phyloP scores from a whole-genome alignment of 2,329 filamentous ascomycete species.

The Calonectria pseudoturangicola region DNA sequence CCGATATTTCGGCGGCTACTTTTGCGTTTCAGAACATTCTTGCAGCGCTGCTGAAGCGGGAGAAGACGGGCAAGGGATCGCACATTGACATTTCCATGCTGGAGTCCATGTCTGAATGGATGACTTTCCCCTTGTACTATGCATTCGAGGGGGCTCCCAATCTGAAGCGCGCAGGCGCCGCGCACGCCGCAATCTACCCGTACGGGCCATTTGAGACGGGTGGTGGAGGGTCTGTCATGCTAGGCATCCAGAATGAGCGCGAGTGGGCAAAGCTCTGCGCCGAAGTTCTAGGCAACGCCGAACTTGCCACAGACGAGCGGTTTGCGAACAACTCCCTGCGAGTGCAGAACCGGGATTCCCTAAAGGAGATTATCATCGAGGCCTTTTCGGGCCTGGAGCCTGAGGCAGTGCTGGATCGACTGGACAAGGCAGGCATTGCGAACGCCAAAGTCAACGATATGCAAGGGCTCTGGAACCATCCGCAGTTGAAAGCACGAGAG shows the following conservation, averaged over 20 bases:
- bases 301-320: conserved; percentile 65
- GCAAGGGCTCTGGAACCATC: conserved; percentile 72
- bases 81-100: conserved; percentile 75
- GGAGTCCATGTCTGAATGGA: conserved; percentile 76
- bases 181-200: conserved; percentile 73
- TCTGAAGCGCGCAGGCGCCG: conserved; percentile 68
- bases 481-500: conserved; percentile 69
- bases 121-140: conserved; percentile 74
- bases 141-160: conserved; percentile 65
- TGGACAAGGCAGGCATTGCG: conserved; percentile 70
- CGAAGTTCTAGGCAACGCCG: conserved; percentile 65
- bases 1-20: conserved; percentile 72
- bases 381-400: conserved; percentile 63
- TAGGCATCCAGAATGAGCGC: conserved; percentile 75
- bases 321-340: conserved; percentile 69
- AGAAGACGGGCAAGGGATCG: conserved; percentile 68
- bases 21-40: conserved; percentile 72
- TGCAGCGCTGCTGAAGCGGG: conserved; percentile 68
- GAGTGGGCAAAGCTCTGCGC: conserved; percentile 72
- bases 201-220: conserved; percentile 73
- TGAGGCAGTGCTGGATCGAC: conserved; percentile 62
- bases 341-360: conserved; percentile 66
- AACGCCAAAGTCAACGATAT: conserved; percentile 75
- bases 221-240: conserved; percentile 69
- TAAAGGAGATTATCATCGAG: conserved; percentile 66